Conservation (phyloP, 495 filamentous ascomycete species). For the Pseudoneurospora amorphoporcata region DNA sequence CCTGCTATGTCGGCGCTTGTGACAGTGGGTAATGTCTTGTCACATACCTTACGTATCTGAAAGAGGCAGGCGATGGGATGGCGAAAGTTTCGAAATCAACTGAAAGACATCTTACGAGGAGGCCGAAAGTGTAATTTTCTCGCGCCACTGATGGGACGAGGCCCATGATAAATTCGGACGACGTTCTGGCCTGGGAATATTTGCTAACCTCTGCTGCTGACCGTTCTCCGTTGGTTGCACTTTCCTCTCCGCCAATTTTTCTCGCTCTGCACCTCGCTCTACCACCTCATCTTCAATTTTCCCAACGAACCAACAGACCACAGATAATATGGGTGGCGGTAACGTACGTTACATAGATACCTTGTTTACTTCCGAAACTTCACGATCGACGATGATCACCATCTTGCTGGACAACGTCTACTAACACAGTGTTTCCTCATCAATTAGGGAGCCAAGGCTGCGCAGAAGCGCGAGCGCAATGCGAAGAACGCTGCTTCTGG, state of each 20-base stretch:
- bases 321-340: constrained; percentile 35
- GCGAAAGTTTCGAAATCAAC: not conserved
- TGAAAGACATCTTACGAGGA: not conserved
- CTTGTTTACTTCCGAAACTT: not conserved
- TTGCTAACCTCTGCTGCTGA: not conserved
- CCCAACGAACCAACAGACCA: not conserved
- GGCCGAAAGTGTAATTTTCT: not conserved
- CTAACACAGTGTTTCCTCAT: not conserved
- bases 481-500: constrained; percentile 37
- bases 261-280: not conserved
- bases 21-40: not conserved
- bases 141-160: not conserved
- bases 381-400: not conserved
- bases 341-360: constrained; percentile 32
- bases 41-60: not conserved
- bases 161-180: not conserved
- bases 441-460: constrained; percentile 44
- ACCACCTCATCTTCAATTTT: not conserved
- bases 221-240: not conserved
- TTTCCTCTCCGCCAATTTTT: not conserved
- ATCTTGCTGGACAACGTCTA: not conserved
- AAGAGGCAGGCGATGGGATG: not conserved
- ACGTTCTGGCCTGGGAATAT: not conserved
- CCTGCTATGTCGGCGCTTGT: not conserved
- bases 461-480: constrained; percentile 48